Base-by-base conservation (phyloP, 805 yeast species). In the Wickerhamiella occidentalis region DNA sequence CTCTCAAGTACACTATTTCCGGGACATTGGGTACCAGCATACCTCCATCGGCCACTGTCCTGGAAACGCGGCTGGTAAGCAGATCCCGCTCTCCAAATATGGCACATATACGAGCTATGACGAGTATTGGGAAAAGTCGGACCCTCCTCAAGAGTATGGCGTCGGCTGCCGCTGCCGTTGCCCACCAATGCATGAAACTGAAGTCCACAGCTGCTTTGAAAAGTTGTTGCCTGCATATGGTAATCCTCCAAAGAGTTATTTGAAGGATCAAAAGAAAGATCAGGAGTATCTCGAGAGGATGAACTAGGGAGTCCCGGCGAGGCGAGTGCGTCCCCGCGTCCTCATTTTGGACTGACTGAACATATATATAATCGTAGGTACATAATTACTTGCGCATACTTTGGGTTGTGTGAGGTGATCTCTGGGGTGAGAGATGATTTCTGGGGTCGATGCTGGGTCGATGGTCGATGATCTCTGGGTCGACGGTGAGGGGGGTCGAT, bases 91-190 rank as follows among this genome's bases (percentile, higher is more conserved):
- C 15, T 57, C 61, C 69, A 52, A 71, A 7, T 58, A 59, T 35
- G 55, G 61, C 28, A 55, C 54, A 5, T 71, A 71, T 52, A 67
- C 63, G 18, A 61, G 59, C 22, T 58, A 64, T 21, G 74, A 67
- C 57, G 60, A 60, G 18, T 64, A 64, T 51, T 69, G 75, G 71
- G 55, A 51, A 48, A 53, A 59, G 50, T 64, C 63, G 49, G 77
- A 69, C 60, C 56, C 55, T 9, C 64, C 62, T 1, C 61, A 56
- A 17, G 64, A 61, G 6, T 65, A 64, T 44, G 79, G 94, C 0
- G 78, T 78, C 6, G 96, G 96, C 1, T 88, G 97, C 63, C 69
- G 95, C 37, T 88, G 97, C 64, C 71, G 74, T 54, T 88, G 97
- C 49, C 53, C 50, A 2, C 43, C 43, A 2, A 28, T 45, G 36